Evolutionary conservation across 768 basidiomycete genomes (phyloP).

Genomic region (Rhizopogon salebrosus): DNA sequence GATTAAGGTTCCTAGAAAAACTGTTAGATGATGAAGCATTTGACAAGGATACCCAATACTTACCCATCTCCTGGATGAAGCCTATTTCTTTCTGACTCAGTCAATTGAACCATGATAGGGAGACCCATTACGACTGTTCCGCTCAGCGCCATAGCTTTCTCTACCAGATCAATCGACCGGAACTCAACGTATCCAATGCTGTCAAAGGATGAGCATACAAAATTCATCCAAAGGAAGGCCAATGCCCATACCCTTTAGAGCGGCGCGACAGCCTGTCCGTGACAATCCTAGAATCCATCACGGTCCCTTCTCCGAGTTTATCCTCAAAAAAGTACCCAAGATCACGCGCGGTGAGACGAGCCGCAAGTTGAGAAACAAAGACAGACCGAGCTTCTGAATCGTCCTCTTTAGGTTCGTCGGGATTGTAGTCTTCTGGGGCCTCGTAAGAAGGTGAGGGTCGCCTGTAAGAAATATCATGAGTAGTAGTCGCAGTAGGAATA

Average conservation of each 20-base stretch:
- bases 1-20: slow-evolving; percentile 59
- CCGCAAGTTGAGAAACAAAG: slow-evolving; percentile 97
- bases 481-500: slow-evolving; percentile 6
- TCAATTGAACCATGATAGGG: slow-evolving; percentile 93
- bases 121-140: slow-evolving; percentile 98
- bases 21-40: slow-evolving; percentile 8
- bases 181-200: slow-evolving; percentile 99
- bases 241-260: slow-evolving; percentile 85
- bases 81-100: slow-evolving; percentile 93
- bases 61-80: slow-evolving; percentile 87
- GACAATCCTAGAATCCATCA: slow-evolving; percentile 94
- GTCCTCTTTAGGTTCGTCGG: slow-evolving; percentile 89
- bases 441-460: slow-evolving; percentile 73
- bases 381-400: slow-evolving; percentile 98
- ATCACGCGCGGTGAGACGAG: slow-evolving; percentile 93
- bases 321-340: slow-evolving; percentile 99
- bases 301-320: slow-evolving; percentile 87
- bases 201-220: slow-evolving; percentile 4
- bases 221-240: neutral
- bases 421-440: slow-evolving; percentile 64
- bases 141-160: slow-evolving; percentile 82
- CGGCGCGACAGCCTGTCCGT: slow-evolving; percentile 92
- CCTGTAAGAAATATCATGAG: slow-evolving; percentile 30
- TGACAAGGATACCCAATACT: slow-evolving; percentile 20
- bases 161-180: slow-evolving; percentile 83